phyloP scores from a whole-genome alignment of 768 basidiomycete species.

The Leccinum pellstonianum region DNA sequence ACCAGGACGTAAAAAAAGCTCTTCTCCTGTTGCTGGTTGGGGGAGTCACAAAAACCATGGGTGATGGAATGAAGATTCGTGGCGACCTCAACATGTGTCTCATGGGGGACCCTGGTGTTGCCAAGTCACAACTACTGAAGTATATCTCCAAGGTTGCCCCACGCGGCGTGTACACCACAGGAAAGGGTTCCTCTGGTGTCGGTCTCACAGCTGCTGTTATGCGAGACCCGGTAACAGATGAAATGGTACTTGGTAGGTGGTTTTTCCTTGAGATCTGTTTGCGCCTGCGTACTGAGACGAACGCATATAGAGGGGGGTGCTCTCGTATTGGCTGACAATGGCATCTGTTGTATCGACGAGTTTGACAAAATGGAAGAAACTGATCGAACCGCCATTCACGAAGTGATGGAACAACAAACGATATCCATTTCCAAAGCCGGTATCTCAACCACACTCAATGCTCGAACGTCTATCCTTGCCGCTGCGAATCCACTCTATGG shows the following conservation, averaged over 20 bases:
- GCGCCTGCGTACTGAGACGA: constrained; percentile 9
- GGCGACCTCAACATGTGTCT: constrained; percentile 97
- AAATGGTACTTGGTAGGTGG: constrained; percentile 92
- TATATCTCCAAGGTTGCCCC: constrained; percentile 99
- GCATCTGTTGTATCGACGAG: constrained; percentile 99
- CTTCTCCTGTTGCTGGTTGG: constrained; percentile 89
- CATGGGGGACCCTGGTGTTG: constrained; percentile 99
- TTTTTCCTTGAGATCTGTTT: neutral
- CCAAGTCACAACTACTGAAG: constrained; percentile 95
- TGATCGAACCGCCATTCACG: constrained; percentile 97
- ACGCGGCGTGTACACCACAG: constrained; percentile 96
- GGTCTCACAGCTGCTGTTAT: constrained; percentile 99
- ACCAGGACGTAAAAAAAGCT: constrained; percentile 96
- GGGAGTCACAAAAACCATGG: constrained; percentile 92
- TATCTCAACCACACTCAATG: constrained; percentile 97
- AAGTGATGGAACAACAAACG: constrained; percentile 99
- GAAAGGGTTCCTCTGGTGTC: constrained; percentile 97
- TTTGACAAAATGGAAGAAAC: constrained; percentile 99
- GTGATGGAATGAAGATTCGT: constrained; percentile 98
- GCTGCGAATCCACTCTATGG: constrained; percentile 98
- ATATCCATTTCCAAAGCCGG: constrained; percentile 99
- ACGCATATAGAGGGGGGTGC: constrained; percentile 86
- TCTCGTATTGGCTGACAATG: constrained; percentile 98
- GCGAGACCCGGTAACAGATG: constrained; percentile 98
- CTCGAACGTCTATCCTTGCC: constrained; percentile 94